Evolutionary conservation across 2,329 filamentous ascomycete species (phyloP), one percentile per base, ranked within the genome.

Genomic region (Clarireedia hainanense): DNA sequence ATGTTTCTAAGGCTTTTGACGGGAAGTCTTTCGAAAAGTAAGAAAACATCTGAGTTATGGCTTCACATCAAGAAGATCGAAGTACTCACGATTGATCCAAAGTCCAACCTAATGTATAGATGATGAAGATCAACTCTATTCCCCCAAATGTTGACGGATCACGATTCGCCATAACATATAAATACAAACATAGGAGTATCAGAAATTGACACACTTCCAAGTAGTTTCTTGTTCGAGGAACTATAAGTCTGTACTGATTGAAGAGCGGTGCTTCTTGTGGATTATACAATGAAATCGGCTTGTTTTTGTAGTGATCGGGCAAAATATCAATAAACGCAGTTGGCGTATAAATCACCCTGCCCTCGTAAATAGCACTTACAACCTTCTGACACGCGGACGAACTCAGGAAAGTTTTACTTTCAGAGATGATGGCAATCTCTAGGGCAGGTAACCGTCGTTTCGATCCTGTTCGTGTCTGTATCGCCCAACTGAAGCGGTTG

Each of bases 181-280:
- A 71, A 65, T 91, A 95, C 2, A 94, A 72, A 0, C 71, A 69
- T 12, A 94, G 75, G 1, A 95, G 74, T 7, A 87, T 72, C 27
- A 85, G 65, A 67, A 94, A 95, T 64, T 94, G 88, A 17, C 80
- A 74, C 2, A 86, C 79, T 70, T 95, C 89, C 54, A 94, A 77
- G 27, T 86, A 73, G 65, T 88, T 91, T 55, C 89, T 77, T 0
- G 86, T 92, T 14, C 88, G 78, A 10, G 89, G 89, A 7, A 95
- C 89, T 60, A 91, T 86, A 6, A 95, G 78, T 1, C 89, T 86
- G 66, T 94, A 94, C 68, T 95, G 89, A 65, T 95, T 92, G 23
- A 95, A 76, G 26, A 91, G 68, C 1, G 88, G 87, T 5, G 86
- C 88, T 60, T 84, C 81, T 15, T 86, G 76, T 1, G 89, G 89